Base-by-base conservation (phyloP, 2,329 filamentous ascomycete species). In the Hypoxylon sp. region DNA sequence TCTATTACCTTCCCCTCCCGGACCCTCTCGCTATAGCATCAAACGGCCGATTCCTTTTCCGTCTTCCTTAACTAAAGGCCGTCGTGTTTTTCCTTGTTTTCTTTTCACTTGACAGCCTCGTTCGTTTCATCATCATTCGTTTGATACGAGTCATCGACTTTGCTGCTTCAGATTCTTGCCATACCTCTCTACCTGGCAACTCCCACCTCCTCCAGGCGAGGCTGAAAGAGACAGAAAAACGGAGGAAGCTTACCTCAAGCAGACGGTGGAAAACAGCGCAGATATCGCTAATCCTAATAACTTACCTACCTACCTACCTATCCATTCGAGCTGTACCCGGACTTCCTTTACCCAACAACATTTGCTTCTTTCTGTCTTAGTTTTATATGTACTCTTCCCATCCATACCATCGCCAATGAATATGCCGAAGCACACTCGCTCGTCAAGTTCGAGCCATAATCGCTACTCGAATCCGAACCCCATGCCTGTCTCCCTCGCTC, bases 351-450 rank as follows among this genome's bases (percentile, higher is more conserved):
- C 37, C 14, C 44, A 17, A 53, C 44, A 55, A 64, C 56, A 30
- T 68, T 69, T 50, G 54, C 17, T 58, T 65, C 60, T 54, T 59
- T 58, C 25, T 30, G 30, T 68, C 68, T 53, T 67, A 58, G 48
- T 67, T 69, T 64, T 66, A 64, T 57, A 63, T 70, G 62, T 68
- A 59, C 59, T 72, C 51, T 66, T 68, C 68, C 48, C 35, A 13
- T 57, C 54, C 37, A 54, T 42, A 46, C 49, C 57, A 64, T 40
- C 53, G 35, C 64, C 69, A 61, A 71, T 73, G 71, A 81, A 73
- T 72, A 85, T 85, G 84, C 81, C 84, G 60, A 85, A 82, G 75
- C 82, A 85, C 72, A 79, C 78, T 7, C 80, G 82, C 66, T 79
- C 79, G 62, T 76, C 81, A 49, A 84, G 81, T 74, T 77, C 78